phyloP scores from a whole-genome alignment of 1,284 basidiomycete species.

The Ganoderma lucidum region DNA sequence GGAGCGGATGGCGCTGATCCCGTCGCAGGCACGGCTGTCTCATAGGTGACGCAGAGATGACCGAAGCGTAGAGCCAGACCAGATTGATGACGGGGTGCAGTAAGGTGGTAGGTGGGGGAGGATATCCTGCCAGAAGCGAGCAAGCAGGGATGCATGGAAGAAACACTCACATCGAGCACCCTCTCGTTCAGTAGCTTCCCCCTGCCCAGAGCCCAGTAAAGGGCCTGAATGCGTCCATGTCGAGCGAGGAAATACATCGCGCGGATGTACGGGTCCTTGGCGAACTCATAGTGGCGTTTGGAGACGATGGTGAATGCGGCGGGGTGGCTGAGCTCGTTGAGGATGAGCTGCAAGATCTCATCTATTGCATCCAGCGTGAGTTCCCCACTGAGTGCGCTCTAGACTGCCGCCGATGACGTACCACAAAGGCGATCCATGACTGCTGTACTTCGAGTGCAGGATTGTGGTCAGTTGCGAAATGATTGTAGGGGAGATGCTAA shows the following conservation, averaged over 20 bases:
- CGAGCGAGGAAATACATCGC: constrained; percentile 78
- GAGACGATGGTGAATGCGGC: constrained; percentile 61
- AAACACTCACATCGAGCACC: constrained; percentile 71
- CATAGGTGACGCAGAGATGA: neutral
- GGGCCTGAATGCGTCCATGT: constrained; percentile 70
- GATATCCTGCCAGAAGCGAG: constrained; percentile 22
- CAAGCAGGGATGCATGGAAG: constrained; percentile 32
- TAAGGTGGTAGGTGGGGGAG: neutral
- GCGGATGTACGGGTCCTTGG: constrained; percentile 75
- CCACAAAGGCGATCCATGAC: constrained; percentile 70
- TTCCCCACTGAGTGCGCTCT: neutral
- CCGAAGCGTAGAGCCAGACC: neutral
- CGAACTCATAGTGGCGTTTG: constrained; percentile 67
- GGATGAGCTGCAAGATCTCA: constrained; percentile 75
- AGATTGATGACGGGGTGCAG: neutral
- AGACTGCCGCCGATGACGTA: constrained; percentile 44
- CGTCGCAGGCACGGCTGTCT: neutral
- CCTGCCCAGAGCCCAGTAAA: constrained; percentile 74
- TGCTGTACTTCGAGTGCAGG: neutral
- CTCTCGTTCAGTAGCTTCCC: constrained; percentile 69
- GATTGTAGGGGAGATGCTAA: constrained; percentile 21
- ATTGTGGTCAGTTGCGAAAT: constrained; percentile 5
- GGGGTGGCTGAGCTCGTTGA: constrained; percentile 75
- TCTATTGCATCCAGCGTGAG: constrained; percentile 37
- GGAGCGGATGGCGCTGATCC: neutral